Conservation (phyloP, 768 basidiomycete species). For the Auricularia sp. region DNA sequence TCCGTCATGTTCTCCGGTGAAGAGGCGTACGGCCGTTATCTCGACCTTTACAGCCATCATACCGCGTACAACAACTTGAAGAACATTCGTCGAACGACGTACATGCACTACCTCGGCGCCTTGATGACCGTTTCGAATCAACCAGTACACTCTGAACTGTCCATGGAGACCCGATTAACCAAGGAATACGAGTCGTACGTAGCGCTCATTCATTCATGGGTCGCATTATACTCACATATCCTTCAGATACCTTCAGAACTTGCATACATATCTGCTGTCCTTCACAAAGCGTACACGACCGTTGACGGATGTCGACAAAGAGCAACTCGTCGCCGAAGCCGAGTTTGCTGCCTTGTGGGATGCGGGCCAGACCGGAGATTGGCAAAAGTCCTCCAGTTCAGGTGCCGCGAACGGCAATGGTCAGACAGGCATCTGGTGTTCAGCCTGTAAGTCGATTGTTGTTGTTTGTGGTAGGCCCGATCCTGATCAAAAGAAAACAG, state of each 20-base stretch:
- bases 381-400: constrained; percentile 46
- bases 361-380: constrained; percentile 59
- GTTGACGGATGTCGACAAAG: constrained; percentile 61
- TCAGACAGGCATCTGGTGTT: constrained; percentile 82
- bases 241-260: constrained; percentile 67
- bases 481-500: constrained; percentile 29
- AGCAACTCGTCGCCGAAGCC: constrained; percentile 49
- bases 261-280: constrained; percentile 77
- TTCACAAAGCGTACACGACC: constrained; percentile 83
- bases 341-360: constrained; percentile 82
- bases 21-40: constrained; percentile 88
- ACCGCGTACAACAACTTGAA: constrained; percentile 84
- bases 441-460: constrained; percentile 58
- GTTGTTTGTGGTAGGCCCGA: constrained; percentile 4
- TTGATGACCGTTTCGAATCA: constrained; percentile 57
- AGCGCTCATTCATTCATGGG: not conserved
- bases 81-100: constrained; percentile 74
- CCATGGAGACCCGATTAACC: constrained; percentile 53
- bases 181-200: constrained; percentile 76
- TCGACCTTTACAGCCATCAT: constrained; percentile 87
- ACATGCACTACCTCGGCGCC: constrained; percentile 87
- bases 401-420: constrained; percentile 30
- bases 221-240: not conserved
- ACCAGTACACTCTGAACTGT: constrained; percentile 56
- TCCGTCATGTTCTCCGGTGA: constrained; percentile 90